These are phyloP conservation scores for Hondaea fermentalgiana DNA, from an alignment of 108 stramenopile species.

Conservation along the genomic window DNA sequence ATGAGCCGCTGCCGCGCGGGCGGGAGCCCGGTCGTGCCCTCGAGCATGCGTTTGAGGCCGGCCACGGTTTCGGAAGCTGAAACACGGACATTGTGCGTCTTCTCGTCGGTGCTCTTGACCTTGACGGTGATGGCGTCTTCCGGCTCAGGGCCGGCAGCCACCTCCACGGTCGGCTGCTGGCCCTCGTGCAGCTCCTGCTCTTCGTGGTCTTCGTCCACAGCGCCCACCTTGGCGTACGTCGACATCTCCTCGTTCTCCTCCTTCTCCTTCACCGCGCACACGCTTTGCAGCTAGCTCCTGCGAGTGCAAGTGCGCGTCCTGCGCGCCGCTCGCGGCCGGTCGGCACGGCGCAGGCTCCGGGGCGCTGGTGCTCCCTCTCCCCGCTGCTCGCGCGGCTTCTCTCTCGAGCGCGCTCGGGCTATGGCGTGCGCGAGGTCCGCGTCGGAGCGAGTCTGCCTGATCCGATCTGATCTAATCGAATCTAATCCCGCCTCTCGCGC, in stretches of 20 bases:
- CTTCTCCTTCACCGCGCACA: neutral
- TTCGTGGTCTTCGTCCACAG: neutral
- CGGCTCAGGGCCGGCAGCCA: neutral
- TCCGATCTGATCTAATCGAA: no score
- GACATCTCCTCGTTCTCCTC: neutral
- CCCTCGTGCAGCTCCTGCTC: neutral
- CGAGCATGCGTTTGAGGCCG: neutral
- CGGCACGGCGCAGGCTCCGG: no score
- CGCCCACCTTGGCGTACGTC: neutral
- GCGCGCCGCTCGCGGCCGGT: no score
- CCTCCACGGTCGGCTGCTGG: neutral
- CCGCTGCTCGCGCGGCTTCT: no score
- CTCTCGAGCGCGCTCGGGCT: no score
- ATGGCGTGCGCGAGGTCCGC: no score
- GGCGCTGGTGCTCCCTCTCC: no score
- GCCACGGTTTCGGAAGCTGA: neutral
- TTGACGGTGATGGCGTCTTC: constrained; percentile 13
- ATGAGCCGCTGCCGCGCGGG: neutral
- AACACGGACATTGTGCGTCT: neutral
- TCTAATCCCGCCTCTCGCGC: no score
- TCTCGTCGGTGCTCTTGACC: constrained; percentile 1
- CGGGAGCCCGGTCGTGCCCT: neutral
- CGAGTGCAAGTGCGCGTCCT: no score
- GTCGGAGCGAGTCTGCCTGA: no score
- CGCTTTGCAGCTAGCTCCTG: no score